phyloP scores from a whole-genome alignment of 2,329 filamentous ascomycete species.

The Amylocarpus encephaloides region DNA sequence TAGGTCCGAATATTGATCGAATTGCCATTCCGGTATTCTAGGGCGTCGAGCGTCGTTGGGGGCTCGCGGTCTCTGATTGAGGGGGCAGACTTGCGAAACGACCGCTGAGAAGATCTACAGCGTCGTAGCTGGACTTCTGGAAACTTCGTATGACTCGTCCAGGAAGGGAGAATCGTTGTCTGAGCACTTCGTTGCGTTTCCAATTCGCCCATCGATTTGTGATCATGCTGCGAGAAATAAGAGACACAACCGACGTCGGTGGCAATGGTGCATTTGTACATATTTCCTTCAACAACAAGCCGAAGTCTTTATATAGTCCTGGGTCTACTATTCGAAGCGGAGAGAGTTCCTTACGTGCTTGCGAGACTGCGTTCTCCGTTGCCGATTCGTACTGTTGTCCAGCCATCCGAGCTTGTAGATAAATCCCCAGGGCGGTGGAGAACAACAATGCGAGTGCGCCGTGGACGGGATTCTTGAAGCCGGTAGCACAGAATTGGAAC shows the following conservation, averaged over 20 bases:
- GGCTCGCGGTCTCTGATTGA: constrained; percentile 2
- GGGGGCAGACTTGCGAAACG: constrained; percentile 11
- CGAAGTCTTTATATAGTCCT: constrained; percentile 12
- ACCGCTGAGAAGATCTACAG: constrained; percentile 22
- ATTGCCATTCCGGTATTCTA: constrained; percentile 41
- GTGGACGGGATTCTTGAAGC: constrained; percentile 4
- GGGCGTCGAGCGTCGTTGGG: not conserved
- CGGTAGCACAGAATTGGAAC: constrained; percentile 14
- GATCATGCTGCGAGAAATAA: constrained; percentile 27
- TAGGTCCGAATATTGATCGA: constrained; percentile 47
- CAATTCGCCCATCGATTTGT: constrained; percentile 21
- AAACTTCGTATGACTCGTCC: constrained; percentile 19
- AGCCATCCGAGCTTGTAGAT: constrained; percentile 22
- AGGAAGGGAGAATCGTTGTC: constrained; percentile 19
- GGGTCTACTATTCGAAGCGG: constrained; percentile 14
- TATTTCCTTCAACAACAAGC: constrained; percentile 17
- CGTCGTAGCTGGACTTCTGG: constrained; percentile 13
- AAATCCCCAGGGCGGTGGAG: constrained; percentile 23
- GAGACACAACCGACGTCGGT: constrained; percentile 23
- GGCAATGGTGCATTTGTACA: constrained; percentile 26
- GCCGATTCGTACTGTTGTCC: constrained; percentile 27
- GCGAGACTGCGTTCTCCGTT: constrained; percentile 19
- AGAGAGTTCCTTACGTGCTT: constrained; percentile 17
- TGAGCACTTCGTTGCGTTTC: constrained; percentile 17
- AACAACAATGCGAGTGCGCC: constrained; percentile 21